Conservation (phyloP, 2,329 filamentous ascomycete genomes). For the Didymella arachidicola region DNA sequence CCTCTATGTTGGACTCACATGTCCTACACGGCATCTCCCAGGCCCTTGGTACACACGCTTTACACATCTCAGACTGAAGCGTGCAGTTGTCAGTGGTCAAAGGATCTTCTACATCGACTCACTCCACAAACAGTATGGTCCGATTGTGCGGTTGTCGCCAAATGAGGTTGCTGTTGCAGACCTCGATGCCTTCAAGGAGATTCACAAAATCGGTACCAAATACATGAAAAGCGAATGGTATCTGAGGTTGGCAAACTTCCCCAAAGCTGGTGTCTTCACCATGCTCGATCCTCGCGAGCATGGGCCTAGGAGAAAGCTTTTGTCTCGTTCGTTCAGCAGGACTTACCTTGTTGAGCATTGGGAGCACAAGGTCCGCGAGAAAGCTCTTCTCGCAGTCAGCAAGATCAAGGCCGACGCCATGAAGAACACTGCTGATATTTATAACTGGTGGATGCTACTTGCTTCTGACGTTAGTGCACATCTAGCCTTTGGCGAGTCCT, state of each 20-base stretch:
- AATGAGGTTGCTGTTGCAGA: slow-evolving; percentile 43
- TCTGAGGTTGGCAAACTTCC: slow-evolving; percentile 32
- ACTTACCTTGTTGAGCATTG: slow-evolving; percentile 48
- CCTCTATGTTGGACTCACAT: slow-evolving; percentile 35
- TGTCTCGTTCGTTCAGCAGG: slow-evolving; percentile 50
- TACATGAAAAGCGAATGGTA: slow-evolving; percentile 44
- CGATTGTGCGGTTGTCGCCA: slow-evolving; percentile 43
- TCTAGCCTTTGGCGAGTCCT: slow-evolving; percentile 52
- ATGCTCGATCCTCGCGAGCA: slow-evolving; percentile 49
- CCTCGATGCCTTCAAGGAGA: slow-evolving; percentile 39
- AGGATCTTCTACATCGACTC: slow-evolving; percentile 52
- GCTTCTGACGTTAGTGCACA: slow-evolving; percentile 50
- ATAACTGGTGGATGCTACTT: slow-evolving; percentile 52
- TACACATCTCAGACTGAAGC: slow-evolving; percentile 49
- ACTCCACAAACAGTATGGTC: slow-evolving; percentile 47
- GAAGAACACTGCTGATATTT: slow-evolving; percentile 41
- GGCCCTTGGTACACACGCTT: slow-evolving; percentile 46
- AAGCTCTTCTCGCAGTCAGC: slow-evolving; percentile 41
- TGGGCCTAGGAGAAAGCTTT: slow-evolving; percentile 45
- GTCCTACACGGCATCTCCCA: slow-evolving; percentile 37
- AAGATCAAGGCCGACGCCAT: slow-evolving; percentile 41
- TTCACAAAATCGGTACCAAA: slow-evolving; percentile 41
- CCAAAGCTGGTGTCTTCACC: slow-evolving; percentile 46
- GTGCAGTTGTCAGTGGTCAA: slow-evolving; percentile 48
- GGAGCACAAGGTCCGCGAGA: slow-evolving; percentile 47